Conservation (phyloP, 1,139 yeast species). For the Hyphopichia pseudoburtonii region DNA sequence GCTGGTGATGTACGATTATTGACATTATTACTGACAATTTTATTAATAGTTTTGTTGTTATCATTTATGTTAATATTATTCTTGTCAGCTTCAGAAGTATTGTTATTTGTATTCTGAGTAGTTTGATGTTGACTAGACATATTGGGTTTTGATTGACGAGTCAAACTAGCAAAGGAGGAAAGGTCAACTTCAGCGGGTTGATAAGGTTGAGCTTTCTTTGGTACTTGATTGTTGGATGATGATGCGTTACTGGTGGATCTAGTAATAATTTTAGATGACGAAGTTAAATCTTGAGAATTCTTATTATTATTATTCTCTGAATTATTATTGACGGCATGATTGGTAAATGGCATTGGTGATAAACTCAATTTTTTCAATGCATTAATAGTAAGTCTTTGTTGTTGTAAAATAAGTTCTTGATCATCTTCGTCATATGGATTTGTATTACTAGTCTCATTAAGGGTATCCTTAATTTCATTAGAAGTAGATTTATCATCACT, state of each 20-base stretch:
- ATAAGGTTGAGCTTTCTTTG: conserved; percentile 33
- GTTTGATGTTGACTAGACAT: not conserved
- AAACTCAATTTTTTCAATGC: conserved; percentile 47
- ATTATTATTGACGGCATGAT: conserved; percentile 1
- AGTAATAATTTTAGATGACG: conserved; percentile 4
- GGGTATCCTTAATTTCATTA: not conserved
- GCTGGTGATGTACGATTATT: not conserved
- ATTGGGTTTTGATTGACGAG: conserved; percentile 38
- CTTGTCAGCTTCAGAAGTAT: not conserved
- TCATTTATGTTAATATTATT: not conserved
- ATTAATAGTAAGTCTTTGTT: conserved; percentile 43
- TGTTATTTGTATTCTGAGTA: not conserved
- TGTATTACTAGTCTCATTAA: not conserved
- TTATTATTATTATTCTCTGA: conserved; percentile 3
- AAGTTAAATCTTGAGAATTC: not conserved
- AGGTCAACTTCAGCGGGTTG: conserved; percentile 58
- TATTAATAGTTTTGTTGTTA: not conserved
- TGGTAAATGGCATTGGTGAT: conserved; percentile 37
- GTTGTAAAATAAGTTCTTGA: conserved; percentile 40
- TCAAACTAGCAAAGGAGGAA: conserved; percentile 47
- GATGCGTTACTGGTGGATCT: not conserved
- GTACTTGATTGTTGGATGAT: not conserved
- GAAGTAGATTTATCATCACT: not conserved
- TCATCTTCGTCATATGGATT: conserved; percentile 27
- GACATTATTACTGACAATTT: not conserved